Conservation (phyloP, 1,139 yeast species). For the Pichia sp. region DNA sequence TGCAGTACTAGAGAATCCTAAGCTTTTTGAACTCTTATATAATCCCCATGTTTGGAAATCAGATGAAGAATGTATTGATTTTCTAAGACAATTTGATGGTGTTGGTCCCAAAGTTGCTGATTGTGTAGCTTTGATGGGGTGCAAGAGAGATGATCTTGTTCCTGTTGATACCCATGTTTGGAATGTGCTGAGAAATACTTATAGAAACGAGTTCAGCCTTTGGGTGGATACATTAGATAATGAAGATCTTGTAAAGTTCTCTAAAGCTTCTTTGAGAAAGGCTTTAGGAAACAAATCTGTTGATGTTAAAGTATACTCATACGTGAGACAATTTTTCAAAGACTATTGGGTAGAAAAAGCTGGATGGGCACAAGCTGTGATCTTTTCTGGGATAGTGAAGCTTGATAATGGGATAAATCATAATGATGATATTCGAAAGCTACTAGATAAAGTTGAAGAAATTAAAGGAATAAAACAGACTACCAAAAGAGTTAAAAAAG, state of each 20-base stretch:
- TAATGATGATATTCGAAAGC: constrained; percentile 18
- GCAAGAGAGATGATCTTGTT: constrained; percentile 80
- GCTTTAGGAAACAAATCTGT: constrained; percentile 13
- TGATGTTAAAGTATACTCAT: constrained; percentile 13
- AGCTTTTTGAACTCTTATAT: constrained; percentile 30
- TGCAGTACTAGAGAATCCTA: constrained; percentile 33
- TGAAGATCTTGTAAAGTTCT: neutral
- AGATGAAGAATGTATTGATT: constrained; percentile 50
- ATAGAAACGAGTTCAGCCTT: constrained; percentile 28
- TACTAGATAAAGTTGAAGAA: constrained; percentile 11
- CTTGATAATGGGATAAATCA: constrained; percentile 35
- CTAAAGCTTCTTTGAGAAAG: constrained; percentile 34
- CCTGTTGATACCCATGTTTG: constrained; percentile 98
- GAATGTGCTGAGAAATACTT: constrained; percentile 82
- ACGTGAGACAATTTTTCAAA: constrained; percentile 38
- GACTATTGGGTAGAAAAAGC: constrained; percentile 84
- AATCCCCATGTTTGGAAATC: constrained; percentile 27
- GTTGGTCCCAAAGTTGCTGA: constrained; percentile 99
- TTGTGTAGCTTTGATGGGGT: constrained; percentile 86
- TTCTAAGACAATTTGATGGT: constrained; percentile 64
- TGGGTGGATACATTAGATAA: constrained; percentile 20
- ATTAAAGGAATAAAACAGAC: neutral
- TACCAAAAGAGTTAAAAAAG: neutral
- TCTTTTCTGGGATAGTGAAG: constrained; percentile 83
- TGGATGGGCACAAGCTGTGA: constrained; percentile 96